phyloP scores from a whole-genome alignment of 768 basidiomycete species.

The Russula dissimulans region DNA sequence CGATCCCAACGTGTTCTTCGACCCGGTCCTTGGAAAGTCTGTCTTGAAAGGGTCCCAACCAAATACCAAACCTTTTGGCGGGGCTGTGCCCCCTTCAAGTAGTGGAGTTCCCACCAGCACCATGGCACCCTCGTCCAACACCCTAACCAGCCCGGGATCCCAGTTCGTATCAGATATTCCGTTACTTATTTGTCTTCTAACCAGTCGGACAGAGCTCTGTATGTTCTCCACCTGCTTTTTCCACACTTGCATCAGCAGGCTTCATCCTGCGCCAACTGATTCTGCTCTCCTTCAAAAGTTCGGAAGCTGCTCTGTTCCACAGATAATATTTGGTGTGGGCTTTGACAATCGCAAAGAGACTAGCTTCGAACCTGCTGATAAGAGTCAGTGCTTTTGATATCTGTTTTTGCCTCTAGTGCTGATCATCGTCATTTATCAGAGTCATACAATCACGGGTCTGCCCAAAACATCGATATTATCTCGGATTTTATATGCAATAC shows the following conservation, averaged over 20 bases:
- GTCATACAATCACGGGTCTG: conserved; percentile 42
- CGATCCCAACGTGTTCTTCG: conserved; percentile 27
- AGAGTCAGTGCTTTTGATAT: conserved; percentile 25
- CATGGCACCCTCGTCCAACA: too few relatives aligned
- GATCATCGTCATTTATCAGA: conserved; percentile 19
- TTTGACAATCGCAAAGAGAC: conserved; percentile 49
- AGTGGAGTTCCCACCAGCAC: too few relatives aligned
- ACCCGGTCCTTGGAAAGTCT: conserved; percentile 27
- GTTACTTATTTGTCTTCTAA: too few relatives aligned
- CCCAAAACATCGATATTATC: conserved; percentile 52
- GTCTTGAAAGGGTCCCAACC: conserved; percentile 40
- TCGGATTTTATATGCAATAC: conserved; percentile 49
- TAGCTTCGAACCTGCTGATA: conserved; percentile 42
- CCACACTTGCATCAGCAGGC: not conserved
- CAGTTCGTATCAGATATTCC: too few relatives aligned
- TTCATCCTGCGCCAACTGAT: not conserved
- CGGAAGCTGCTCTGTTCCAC: conserved; percentile 44
- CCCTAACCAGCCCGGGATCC: too few relatives aligned
- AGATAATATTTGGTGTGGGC: conserved; percentile 47
- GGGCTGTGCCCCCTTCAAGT: too few relatives aligned
- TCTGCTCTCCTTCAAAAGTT: conserved; percentile 30
- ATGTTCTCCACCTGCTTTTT: not conserved
- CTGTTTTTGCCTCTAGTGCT: conserved; percentile 25
- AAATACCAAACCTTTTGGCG: conserved; percentile 25
- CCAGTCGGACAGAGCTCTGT: too few relatives aligned